Conservation (phyloP, 2,329 filamentous ascomycete species). For the Penicillium glabrum region DNA sequence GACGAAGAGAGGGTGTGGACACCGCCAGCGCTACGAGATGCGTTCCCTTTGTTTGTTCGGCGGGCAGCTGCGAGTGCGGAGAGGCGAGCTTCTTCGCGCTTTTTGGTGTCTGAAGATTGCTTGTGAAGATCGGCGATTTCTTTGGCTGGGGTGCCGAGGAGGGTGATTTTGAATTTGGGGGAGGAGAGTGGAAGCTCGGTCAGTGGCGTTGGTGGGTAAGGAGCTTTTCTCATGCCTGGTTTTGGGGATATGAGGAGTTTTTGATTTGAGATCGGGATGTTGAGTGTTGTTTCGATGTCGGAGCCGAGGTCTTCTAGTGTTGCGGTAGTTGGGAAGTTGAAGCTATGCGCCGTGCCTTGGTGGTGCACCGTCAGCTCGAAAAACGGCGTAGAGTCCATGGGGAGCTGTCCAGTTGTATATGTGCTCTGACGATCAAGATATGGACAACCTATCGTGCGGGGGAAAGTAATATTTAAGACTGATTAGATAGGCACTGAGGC, state of each 20-base stretch:
- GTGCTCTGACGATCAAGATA: neutral
- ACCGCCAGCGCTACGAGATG: constrained; percentile 15
- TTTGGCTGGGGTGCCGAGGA: constrained; percentile 44
- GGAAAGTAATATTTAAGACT: too few species aligned
- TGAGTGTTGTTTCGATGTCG: constrained; percentile 33
- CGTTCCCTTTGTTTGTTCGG: constrained; percentile 8
- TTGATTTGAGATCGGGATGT: constrained; percentile 43
- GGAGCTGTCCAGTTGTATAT: neutral
- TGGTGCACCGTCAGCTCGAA: constrained; percentile 54
- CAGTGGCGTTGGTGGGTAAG: constrained; percentile 41
- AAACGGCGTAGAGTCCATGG: constrained; percentile 3
- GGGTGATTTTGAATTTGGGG: constrained; percentile 46
- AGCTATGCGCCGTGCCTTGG: constrained; percentile 52
- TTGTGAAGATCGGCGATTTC: constrained; percentile 46
- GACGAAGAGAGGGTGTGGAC: constrained; percentile 31
- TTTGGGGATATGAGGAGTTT: constrained; percentile 50
- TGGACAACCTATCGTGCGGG: neutral
- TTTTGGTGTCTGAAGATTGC: constrained; percentile 29
- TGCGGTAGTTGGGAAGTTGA: constrained; percentile 50
- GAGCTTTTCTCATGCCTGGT: constrained; percentile 47
- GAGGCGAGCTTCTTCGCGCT: constrained; percentile 31
- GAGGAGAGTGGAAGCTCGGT: constrained; percentile 32
- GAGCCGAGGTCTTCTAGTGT: constrained; percentile 50
- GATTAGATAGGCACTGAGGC: constrained; percentile 17
- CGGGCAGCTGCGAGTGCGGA: constrained; percentile 23